Percentiles rank a stretch among this genome's conserved stretches.
These are phyloP conservation scores for Peniophora sp. DNA, from an alignment of 1,284 basidiomycete species.

Conservation along the genomic window DNA sequence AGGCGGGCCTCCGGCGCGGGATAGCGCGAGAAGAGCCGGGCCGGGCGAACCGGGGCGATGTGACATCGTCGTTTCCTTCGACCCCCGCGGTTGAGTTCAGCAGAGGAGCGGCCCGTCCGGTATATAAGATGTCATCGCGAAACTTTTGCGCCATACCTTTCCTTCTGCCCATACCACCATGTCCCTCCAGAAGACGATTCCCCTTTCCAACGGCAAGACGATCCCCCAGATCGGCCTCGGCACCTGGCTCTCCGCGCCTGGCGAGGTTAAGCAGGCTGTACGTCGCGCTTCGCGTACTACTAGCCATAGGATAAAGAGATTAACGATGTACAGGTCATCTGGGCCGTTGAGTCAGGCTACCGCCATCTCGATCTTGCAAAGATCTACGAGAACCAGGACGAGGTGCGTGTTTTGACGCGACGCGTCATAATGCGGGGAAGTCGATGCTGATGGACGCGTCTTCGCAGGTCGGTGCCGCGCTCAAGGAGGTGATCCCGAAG, in stretches of 20 bases:
- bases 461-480: slow-evolving; percentile 47
- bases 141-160: neutral
- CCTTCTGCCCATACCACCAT: slow-evolving; percentile 25
- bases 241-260: slow-evolving; percentile 73
- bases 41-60: too few species aligned
- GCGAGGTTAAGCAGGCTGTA: slow-evolving; percentile 73
- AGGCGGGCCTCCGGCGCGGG: too few species aligned
- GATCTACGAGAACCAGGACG: slow-evolving; percentile 69
- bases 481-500: slow-evolving; percentile 72
- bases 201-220: slow-evolving; percentile 40
- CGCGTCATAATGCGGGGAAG: neutral
- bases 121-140: too few species aligned
- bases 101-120: too few species aligned
- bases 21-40: too few species aligned
- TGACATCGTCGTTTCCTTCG: too few species aligned
- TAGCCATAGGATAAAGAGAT: slow-evolving; percentile 3
- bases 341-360: slow-evolving; percentile 68
- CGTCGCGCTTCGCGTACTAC: slow-evolving; percentile 16
- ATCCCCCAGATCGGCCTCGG: slow-evolving; percentile 77
- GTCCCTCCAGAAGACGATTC: slow-evolving; percentile 52
- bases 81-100: too few species aligned
- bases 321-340: slow-evolving; percentile 46
- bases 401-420: slow-evolving; percentile 31
- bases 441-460: neutral
- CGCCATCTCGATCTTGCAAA: slow-evolving; percentile 76